Conservation (phyloP, 257 asterid species). For the Nemophila menziesii region DNA sequence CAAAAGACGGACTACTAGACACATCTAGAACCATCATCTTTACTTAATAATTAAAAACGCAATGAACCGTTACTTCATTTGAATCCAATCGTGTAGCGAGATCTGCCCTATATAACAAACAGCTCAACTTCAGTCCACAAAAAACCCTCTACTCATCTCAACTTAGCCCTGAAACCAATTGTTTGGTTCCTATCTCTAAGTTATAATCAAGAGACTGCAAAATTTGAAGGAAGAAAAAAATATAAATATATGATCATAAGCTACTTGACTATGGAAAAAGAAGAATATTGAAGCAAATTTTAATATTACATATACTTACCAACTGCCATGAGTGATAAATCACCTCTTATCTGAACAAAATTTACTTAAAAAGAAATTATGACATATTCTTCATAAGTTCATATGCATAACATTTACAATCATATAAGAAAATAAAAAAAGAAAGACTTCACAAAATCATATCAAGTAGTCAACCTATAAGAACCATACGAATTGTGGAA, state of each 20-base stretch:
- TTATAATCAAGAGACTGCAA: neutral
- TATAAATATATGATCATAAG: neutral
- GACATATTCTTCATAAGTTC: too few species aligned
- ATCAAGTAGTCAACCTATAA: neutral
- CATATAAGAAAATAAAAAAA: too few species aligned
- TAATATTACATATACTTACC: too few species aligned
- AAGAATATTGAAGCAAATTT: neutral
- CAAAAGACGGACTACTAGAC: constrained; percentile 13
- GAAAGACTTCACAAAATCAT: neutral
- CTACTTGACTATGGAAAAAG: neutral
- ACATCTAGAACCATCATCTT: constrained; percentile 30
- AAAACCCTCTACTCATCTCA: neutral
- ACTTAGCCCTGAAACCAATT: neutral
- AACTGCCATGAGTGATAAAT: too few species aligned
- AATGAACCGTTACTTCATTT: neutral
- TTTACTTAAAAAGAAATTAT: too few species aligned
- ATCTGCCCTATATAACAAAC: neutral
- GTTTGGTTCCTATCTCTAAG: neutral
- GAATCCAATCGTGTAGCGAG: neutral
- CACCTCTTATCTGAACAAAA: too few species aligned
- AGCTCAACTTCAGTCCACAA: neutral
- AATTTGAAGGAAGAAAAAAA: neutral
- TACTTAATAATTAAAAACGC: constrained; percentile 1
- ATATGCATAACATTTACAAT: too few species aligned
- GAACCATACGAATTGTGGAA: neutral